These are phyloP conservation scores for Oenanthe javanica DNA, from an alignment of 140 eudicot species.

Conservation along the genomic window DNA sequence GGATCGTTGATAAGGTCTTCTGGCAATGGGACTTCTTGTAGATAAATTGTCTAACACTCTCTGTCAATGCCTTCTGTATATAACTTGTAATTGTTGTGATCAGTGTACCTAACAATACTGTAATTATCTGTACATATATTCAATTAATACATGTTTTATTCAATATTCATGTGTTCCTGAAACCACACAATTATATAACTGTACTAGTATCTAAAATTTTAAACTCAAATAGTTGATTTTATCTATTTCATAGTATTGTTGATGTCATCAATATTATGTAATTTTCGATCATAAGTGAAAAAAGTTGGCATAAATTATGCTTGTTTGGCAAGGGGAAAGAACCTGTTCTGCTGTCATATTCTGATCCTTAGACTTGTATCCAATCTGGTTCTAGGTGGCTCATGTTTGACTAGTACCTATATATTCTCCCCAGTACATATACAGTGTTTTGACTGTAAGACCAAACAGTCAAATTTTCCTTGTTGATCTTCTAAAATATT, in stretches of 20 bases:
- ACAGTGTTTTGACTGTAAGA: background rate
- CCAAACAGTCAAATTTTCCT: background rate
- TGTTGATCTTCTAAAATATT: background rate
- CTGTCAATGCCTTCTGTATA: slow-evolving; percentile 42
- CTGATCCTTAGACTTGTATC: background rate
- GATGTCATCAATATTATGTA: background rate
- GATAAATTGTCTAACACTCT: slow-evolving; percentile 13
- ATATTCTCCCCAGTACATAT: slow-evolving; percentile 2
- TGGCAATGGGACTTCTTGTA: slow-evolving; percentile 97
- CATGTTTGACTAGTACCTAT: background rate
- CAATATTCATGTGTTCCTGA: background rate
- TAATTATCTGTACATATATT: slow-evolving; percentile 19
- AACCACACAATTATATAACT: no score
- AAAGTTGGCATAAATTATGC: slow-evolving; percentile 1
- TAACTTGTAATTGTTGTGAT: slow-evolving; percentile 25
- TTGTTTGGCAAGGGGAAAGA: background rate
- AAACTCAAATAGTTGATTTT: background rate
- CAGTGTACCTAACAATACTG: slow-evolving; percentile 22
- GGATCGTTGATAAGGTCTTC: slow-evolving; percentile 85
- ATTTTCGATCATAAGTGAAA: background rate
- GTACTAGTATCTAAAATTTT: no score
- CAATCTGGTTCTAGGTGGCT: background rate
- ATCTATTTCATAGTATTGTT: background rate
- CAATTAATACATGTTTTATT: slow-evolving; percentile 24
- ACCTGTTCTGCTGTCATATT: background rate